These are phyloP conservation scores for Penicillium ucsense DNA, from an alignment of 495 filamentous ascomycete species.

Conservation along the genomic window DNA sequence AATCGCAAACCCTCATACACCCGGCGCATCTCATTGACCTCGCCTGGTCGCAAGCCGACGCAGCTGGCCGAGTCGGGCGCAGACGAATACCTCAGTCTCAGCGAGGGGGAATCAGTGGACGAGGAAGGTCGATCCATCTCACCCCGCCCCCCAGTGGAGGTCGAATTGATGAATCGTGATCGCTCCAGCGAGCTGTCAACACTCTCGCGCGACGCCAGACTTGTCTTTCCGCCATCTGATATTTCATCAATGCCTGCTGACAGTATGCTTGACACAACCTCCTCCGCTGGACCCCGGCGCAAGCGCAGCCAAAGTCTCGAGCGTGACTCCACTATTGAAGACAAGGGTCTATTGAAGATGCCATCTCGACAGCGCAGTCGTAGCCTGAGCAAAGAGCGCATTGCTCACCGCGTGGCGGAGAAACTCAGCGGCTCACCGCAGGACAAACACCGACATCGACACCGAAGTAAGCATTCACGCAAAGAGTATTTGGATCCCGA, in stretches of 20 bases:
- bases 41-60: conserved; percentile 44
- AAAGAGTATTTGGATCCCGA: conserved; percentile 52
- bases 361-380: conserved; percentile 56
- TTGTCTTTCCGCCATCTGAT: conserved; percentile 58
- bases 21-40: conserved; percentile 51
- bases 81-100: conserved; percentile 45
- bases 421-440: conserved; percentile 46
- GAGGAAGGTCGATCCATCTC: conserved; percentile 66
- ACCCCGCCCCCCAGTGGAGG: conserved; percentile 64
- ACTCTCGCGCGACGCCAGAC: conserved; percentile 50
- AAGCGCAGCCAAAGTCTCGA: conserved; percentile 51
- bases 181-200: conserved; percentile 49
- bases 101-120: conserved; percentile 62
- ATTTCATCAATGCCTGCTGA: conserved; percentile 87
- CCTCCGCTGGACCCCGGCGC: conserved; percentile 36
- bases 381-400: conserved; percentile 64
- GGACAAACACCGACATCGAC: conserved; percentile 49
- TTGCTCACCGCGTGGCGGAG: conserved; percentile 61
- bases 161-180: conserved; percentile 61
- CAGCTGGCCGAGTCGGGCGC: conserved; percentile 28
- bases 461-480: conserved; percentile 39
- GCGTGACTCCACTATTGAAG: conserved; percentile 33
- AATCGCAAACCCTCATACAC: conserved; percentile 57
- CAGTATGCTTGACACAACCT: conserved; percentile 69
- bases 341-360: conserved; percentile 52